Evolutionary conservation across 139 green algal species (phyloP), one percentile per base, ranked within the genome.

Genomic region (Chlorella sorokiniana): DNA sequence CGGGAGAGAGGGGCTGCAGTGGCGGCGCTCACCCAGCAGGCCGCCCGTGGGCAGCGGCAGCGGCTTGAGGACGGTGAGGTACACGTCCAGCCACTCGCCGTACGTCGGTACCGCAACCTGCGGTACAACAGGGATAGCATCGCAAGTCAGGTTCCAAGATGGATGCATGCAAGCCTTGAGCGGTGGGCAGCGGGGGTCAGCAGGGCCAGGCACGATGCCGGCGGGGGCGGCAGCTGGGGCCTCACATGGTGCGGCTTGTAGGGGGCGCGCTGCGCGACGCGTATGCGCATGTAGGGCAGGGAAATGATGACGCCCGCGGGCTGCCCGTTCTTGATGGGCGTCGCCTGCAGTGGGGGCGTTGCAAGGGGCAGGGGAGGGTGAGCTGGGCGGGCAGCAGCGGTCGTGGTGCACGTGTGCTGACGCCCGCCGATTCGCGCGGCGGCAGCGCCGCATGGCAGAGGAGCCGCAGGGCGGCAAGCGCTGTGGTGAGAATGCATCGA

Each of bases 221-320:
- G n/a, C n/a, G n/a, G n/a, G 31, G 23, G 62, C 62, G 5, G 31
- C 9, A 2, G 5, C 11, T 33, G 33, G 16, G 35, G 5, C 11
- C 67, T 23, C 70, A 77, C 70, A 11, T 77, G 33, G 20, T 18
- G 40, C 10, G 70, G 31, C 8, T 45, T 44, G 70, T 64, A 77
- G 18, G 44, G 70, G 20, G 44, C 33, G 16, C 70, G 70, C 70
- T 77, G 70, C 20, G 31, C 70, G 0, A 31, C 70, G 31, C 70
- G 70, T 0, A 77, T 64, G 45, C 70, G n/a, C 70, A 77, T 14
- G 70, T 77, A 64, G 31, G 70, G 70, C 18, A 27, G 27, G 31
- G 70, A 64, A 44, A 77, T 77, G 70, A 64, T 23, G 31, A 64
- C 31, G 1, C 45, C 70, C 0, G 20, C 31, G 18, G 70, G 70